Conservation (phyloP, 2,329 filamentous ascomycete genomes). For the Arthroderma uncinatum region DNA sequence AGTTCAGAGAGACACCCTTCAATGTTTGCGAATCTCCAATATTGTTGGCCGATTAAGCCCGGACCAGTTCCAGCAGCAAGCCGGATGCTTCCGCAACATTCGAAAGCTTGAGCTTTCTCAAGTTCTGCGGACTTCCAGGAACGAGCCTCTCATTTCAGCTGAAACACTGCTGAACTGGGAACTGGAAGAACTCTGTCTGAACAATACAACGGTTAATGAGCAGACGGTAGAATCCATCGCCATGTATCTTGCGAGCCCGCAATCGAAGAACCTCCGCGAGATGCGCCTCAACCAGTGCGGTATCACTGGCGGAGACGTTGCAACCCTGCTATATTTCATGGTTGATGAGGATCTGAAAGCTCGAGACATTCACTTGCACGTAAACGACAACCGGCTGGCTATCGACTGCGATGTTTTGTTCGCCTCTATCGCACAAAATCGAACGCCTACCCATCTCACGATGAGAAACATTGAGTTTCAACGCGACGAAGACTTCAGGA, state of each 20-base stretch:
- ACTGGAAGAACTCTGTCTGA: constrained; percentile 54
- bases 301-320: constrained; percentile 53
- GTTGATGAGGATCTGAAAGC: constrained; percentile 38
- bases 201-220: constrained; percentile 51
- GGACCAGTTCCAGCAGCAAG: constrained; percentile 53
- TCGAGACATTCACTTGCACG: constrained; percentile 53
- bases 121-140: constrained; percentile 51
- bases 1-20: constrained; percentile 54
- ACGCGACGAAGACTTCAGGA: constrained; percentile 52
- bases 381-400: constrained; percentile 49
- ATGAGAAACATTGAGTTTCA: constrained; percentile 60
- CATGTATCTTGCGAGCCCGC: constrained; percentile 50
- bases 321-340: constrained; percentile 55
- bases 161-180: constrained; percentile 58
- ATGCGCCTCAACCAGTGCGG: constrained; percentile 57
- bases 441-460: constrained; percentile 52
- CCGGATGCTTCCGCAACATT: constrained; percentile 55
- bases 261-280: constrained; percentile 50
- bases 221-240: constrained; percentile 55
- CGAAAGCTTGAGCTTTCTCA: constrained; percentile 56
- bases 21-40: constrained; percentile 56
- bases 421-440: constrained; percentile 38
- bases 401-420: constrained; percentile 35
- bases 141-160: constrained; percentile 52
- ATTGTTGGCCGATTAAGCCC: constrained; percentile 55